Evolutionary conservation across 805 yeast species (phyloP), one percentile per base, ranked within the genome.

Genomic region (Wickerhamiella hasegawae): DNA sequence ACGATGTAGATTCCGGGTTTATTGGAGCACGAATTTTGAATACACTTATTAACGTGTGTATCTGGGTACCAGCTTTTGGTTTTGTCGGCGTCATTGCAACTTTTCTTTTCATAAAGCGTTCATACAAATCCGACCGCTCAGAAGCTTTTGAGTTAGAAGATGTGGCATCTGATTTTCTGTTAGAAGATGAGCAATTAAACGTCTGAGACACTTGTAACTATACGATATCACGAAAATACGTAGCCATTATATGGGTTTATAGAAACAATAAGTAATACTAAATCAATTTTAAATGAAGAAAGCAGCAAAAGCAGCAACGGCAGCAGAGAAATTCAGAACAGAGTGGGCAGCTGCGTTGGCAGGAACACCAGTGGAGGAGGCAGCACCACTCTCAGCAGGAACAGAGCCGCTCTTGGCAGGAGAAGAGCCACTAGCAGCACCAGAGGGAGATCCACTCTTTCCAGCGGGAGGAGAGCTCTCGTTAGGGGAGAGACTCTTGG

Each of bases 391-490:
- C 32, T 33, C 24, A 17, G 17, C 4, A n/a, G 36, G 14, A 8
- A 9, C 24, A 22, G 24, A 22, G 10, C 10, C 14, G 11, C 30
- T n/a, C 3, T 15, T 25, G 18, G 33, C 18, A 16, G 28, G 27
- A 11, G 14, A 3, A 15, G 29, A 17, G 18, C 24, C 36, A n/a
- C 19, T 11, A 12, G 51, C 37, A 10, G 45, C 36, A 4, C 55
- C 46, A 42, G 45, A 33, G 49, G n/a, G n/a, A n/a, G n/a, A n/a
- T n/a, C n/a, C n/a, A n/a, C n/a, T n/a, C n/a, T n/a, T n/a, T n/a
- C 49, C 42, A 37, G 50, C 46, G 42, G 44, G 45, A 54, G 51
- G 48, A 48, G 61, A 58, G 32, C 60, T 52, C 47, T 66, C 59
- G 18, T 62, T 46, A 39, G 60, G 55, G 28, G 27, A 26, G 12